Evolutionary conservation across 1,139 yeast genomes (phyloP).

Genomic region (Geotrichum candidum): DNA sequence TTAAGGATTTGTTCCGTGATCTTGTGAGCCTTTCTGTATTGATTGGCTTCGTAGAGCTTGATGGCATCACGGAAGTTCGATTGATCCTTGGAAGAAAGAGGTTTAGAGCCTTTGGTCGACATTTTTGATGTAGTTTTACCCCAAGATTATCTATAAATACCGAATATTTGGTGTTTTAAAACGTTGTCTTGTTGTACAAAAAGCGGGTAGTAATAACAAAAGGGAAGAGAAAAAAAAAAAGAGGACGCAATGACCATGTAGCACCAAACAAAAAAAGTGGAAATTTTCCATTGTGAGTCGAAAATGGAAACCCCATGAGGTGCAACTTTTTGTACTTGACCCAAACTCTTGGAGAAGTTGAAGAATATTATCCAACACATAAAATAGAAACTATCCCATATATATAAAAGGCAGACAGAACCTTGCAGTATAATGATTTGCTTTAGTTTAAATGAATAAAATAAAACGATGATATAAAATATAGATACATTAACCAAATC

Average conservation of each 20-base stretch:
- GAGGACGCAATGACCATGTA: neutral
- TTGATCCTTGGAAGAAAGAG: conserved; percentile 49
- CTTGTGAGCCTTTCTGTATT: conserved; percentile 80
- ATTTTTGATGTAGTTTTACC: neutral
- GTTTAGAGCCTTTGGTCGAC: conserved; percentile 22
- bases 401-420: too few relatives aligned
- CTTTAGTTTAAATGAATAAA: too few relatives aligned
- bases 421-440: too few relatives aligned
- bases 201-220: conserved; percentile 1
- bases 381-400: too few relatives aligned
- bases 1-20: conserved; percentile 70
- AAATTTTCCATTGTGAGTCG: neutral
- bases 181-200: neutral
- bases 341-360: too few relatives aligned
- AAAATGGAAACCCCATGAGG: neutral
- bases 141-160: neutral
- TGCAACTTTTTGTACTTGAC: too few relatives aligned
- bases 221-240: neutral
- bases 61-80: conserved; percentile 74
- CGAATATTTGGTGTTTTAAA: neutral
- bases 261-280: neutral
- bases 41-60: conserved; percentile 73
- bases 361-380: too few relatives aligned
- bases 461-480: too few relatives aligned
- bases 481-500: too few relatives aligned